These are phyloP conservation scores for Skeletonema menzelii DNA, from an alignment of 108 stramenopile genomes.

Conservation along the genomic window DNA sequence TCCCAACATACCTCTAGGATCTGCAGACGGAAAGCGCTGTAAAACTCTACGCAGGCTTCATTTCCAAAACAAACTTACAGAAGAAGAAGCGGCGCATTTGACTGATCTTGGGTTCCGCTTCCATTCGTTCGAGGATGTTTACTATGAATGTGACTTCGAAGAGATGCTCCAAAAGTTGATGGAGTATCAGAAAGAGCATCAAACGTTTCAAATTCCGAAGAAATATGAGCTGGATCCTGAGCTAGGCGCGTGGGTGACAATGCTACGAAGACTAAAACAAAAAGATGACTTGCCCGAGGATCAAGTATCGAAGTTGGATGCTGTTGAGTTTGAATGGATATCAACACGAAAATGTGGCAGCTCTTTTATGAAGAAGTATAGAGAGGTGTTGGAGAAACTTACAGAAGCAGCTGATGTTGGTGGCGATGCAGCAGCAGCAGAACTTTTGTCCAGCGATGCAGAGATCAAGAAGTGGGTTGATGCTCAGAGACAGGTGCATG, in stretches of 20 bases:
- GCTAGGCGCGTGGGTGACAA: constrained; percentile 86
- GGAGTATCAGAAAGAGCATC: constrained; percentile 50
- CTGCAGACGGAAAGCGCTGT: constrained; percentile 64
- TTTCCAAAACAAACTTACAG: constrained; percentile 68
- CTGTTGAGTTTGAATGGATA: constrained; percentile 70
- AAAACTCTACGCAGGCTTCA: constrained; percentile 65
- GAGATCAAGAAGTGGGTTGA: constrained; percentile 53
- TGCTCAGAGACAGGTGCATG: constrained; percentile 57
- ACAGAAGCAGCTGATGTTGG: constrained; percentile 22
- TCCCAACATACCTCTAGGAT: constrained; percentile 79
- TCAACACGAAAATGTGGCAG: constrained; percentile 75
- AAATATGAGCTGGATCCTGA: constrained; percentile 80
- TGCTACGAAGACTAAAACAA: constrained; percentile 61
- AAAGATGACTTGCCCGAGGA: constrained; percentile 46
- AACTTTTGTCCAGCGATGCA: constrained; percentile 21
- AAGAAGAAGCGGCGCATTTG: constrained; percentile 53
- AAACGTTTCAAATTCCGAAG: constrained; percentile 81
- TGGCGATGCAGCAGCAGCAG: constrained; percentile 22
- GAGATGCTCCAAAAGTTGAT: constrained; percentile 56
- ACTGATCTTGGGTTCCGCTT: constrained; percentile 64
- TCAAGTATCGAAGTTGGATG: constrained; percentile 55
- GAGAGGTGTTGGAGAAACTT: constrained; percentile 39
- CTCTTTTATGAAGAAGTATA: constrained; percentile 72
- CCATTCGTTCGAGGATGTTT: constrained; percentile 77
- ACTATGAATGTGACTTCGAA: constrained; percentile 75